Evolutionary conservation across 2,329 filamentous ascomycete genomes (phyloP).

Genomic region (Colletotrichum chrysophilum): DNA sequence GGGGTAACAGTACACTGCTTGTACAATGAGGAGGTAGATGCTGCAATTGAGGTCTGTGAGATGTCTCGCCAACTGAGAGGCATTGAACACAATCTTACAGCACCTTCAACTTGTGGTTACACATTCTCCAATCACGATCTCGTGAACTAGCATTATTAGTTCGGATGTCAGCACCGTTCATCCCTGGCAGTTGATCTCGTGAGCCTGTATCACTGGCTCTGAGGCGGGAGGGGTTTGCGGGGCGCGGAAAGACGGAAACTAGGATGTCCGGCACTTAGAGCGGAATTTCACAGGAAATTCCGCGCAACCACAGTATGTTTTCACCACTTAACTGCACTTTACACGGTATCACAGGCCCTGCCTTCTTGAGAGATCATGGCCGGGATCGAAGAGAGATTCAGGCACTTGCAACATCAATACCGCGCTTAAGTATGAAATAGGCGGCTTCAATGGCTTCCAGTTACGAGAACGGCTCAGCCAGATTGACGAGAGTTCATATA

Average conservation of each 20-base stretch:
- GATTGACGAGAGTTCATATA: background rate
- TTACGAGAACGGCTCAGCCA: background rate
- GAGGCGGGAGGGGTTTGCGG: background rate
- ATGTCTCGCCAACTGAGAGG: background rate
- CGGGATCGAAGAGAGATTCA: background rate
- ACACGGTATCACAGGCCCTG: background rate
- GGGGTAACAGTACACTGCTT: background rate
- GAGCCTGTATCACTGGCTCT: background rate
- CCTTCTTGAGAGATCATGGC: background rate
- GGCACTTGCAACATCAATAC: background rate
- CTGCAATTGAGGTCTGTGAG: background rate
- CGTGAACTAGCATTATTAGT: background rate
- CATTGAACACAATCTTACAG: background rate
- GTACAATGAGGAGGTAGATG: background rate
- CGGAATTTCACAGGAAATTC: background rate
- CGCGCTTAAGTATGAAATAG: background rate
- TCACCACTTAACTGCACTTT: fast-evolving
- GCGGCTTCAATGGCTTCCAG: fast-evolving
- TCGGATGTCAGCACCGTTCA: background rate
- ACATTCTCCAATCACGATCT: background rate
- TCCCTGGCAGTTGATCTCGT: background rate
- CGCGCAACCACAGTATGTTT: background rate
- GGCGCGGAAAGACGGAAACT: background rate
- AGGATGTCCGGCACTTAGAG: background rate
- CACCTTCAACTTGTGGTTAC: background rate